phyloP scores from a whole-genome alignment of 1,284 basidiomycete genomes.

The Pulveroboletus sp. region DNA sequence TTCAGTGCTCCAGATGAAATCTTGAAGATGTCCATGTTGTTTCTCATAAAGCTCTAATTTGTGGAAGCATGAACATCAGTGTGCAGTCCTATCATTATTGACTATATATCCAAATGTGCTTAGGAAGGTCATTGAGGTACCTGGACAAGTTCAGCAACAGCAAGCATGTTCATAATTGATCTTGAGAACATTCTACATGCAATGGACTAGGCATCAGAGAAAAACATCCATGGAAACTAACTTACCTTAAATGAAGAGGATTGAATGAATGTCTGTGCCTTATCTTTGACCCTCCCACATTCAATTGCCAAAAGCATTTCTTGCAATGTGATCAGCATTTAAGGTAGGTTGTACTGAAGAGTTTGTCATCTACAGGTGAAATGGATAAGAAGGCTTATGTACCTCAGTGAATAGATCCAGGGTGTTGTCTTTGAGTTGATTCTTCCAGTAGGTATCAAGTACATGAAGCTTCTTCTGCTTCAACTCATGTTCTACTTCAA shows the following conservation, averaged over 20 bases:
- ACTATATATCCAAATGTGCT: background rate
- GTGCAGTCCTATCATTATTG: background rate
- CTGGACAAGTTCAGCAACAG: slow-evolving; percentile 4
- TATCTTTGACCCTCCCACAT: background rate
- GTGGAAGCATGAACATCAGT: background rate
- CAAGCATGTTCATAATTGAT: background rate
- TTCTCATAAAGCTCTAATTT: background rate
- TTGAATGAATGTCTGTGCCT: background rate
- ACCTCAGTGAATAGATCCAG: background rate
- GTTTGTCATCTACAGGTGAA: background rate
- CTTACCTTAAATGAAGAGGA: slow-evolving; percentile 8
- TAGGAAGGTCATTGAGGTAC: background rate
- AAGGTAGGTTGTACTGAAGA: background rate
- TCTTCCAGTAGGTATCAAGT: background rate
- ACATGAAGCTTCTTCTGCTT: background rate
- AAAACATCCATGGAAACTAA: background rate
- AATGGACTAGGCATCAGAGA: background rate
- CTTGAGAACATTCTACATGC: slow-evolving; percentile 3
- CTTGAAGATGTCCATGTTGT: slow-evolving; percentile 4
- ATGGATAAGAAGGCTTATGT: background rate
- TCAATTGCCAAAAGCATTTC: background rate
- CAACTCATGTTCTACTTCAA: background rate
- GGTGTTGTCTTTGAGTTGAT: background rate
- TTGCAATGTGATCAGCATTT: slow-evolving; percentile 2
- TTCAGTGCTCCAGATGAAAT: background rate